Evolutionary conservation across 768 basidiomycete species (phyloP).

Genomic region (Boletus rubroflammeus): DNA sequence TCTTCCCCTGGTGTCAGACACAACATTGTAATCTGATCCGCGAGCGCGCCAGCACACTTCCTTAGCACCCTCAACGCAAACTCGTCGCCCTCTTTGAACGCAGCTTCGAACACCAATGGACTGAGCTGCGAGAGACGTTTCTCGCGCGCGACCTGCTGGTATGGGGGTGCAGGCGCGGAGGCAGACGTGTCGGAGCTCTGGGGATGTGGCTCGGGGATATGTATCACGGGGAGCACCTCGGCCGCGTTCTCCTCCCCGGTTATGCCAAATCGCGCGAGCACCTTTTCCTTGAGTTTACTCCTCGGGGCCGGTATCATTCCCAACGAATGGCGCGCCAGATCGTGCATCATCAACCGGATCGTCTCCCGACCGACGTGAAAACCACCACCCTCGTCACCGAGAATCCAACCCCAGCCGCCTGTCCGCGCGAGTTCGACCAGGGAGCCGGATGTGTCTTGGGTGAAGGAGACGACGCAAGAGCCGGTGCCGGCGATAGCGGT

Average conservation of each 20-base stretch:
- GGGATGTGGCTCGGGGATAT: conserved; percentile 52
- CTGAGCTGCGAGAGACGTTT: conserved; percentile 71
- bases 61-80: conserved; percentile 60
- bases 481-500: conserved; percentile 82
- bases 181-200: conserved; percentile 13
- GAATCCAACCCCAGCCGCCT: conserved; percentile 83
- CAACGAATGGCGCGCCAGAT: conserved; percentile 49
- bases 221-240: conserved; percentile 63
- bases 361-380: conserved; percentile 77
- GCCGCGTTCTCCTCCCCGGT: conserved; percentile 40
- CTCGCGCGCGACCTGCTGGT: conserved; percentile 48
- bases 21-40: conserved; percentile 54
- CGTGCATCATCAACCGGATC: conserved; percentile 59
- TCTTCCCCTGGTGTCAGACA: conserved; percentile 38
- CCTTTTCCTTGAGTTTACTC: conserved; percentile 40
- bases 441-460: conserved; percentile 34
- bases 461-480: conserved; percentile 68
- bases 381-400: conserved; percentile 83
- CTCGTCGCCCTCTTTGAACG: conserved; percentile 64
- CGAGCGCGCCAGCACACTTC: conserved; percentile 51
- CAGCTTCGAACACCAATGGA: conserved; percentile 74
- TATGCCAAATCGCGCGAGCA: conserved; percentile 58
- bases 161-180: conserved; percentile 14
- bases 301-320: conserved; percentile 16
- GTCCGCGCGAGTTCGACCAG: conserved; percentile 64